These are phyloP conservation scores for Gossypium schwendimanii DNA, from an alignment of 441 rosid genomes.

Conservation along the genomic window DNA sequence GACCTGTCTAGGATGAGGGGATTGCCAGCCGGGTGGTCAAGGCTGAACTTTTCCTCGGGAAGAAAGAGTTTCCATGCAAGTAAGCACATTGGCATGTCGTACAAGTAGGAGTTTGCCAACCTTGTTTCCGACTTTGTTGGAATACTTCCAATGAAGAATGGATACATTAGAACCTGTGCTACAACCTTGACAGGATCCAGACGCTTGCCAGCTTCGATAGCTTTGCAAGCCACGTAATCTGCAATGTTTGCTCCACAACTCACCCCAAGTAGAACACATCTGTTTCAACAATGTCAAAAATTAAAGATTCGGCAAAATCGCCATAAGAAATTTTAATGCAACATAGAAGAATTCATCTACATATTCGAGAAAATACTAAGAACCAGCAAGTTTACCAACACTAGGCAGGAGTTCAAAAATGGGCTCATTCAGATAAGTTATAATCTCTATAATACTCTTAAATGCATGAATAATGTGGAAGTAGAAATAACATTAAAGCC, in stretches of 20 bases:
- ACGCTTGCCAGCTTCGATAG: slow-evolving; percentile 65
- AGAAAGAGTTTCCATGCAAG: slow-evolving; percentile 92
- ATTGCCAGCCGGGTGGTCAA: slow-evolving; percentile 80
- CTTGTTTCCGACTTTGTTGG: slow-evolving; percentile 86
- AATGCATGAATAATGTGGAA: neutral
- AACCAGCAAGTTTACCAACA: neutral
- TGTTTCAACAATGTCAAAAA: slow-evolving; percentile 28
- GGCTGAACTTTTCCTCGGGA: slow-evolving; percentile 66
- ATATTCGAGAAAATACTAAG: neutral
- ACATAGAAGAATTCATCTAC: neutral
- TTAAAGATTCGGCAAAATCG: neutral
- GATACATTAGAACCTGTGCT: slow-evolving; percentile 86
- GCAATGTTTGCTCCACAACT: slow-evolving; percentile 91
- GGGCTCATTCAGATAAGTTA: neutral
- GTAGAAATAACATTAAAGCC: neutral
- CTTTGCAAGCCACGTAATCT: slow-evolving; percentile 70
- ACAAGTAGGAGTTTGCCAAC: slow-evolving; percentile 84
- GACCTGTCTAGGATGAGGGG: slow-evolving; percentile 76
- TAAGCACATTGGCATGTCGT: slow-evolving; percentile 66
- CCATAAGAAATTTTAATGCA: neutral
- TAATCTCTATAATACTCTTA: neutral
- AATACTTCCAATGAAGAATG: slow-evolving; percentile 70
- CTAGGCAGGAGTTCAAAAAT: neutral
- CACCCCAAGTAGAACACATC: slow-evolving; percentile 87
- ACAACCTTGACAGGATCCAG: slow-evolving; percentile 86